A percentile compares a stretch with the other conserved stretches of the same genome.
Conservation (phyloP, 768 basidiomycete species). For the Auricularia cornea region DNA sequence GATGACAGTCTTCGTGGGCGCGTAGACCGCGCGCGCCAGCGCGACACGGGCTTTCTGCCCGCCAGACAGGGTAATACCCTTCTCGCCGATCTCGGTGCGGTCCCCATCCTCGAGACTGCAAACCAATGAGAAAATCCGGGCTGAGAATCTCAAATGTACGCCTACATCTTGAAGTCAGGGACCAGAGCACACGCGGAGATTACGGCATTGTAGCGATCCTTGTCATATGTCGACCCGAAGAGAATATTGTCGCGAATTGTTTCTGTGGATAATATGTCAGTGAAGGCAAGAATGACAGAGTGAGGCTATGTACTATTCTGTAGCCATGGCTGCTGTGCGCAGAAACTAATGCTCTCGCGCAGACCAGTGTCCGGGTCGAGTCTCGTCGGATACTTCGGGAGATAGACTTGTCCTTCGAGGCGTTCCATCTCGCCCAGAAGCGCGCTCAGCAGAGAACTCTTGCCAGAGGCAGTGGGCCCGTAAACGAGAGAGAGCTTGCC, state of each 20-base stretch:
- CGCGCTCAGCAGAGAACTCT: slow-evolving; percentile 26
- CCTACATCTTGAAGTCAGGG: slow-evolving; percentile 59
- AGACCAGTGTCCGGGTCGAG: slow-evolving; percentile 24
- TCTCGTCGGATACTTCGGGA: slow-evolving; percentile 24
- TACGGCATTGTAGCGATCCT: slow-evolving; percentile 55
- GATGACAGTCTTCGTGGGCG: slow-evolving; percentile 41
- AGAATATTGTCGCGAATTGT: slow-evolving; percentile 77
- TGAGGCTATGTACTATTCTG: slow-evolving; percentile 37
- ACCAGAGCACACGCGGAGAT: slow-evolving; percentile 67
- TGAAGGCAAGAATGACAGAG: background rate
- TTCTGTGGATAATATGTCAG: slow-evolving; percentile 72
- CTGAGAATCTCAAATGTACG: slow-evolving; percentile 65
- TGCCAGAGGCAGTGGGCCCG: slow-evolving; percentile 64
- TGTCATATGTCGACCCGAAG: slow-evolving; percentile 47
- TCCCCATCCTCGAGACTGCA: slow-evolving; percentile 28
- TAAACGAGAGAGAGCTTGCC: slow-evolving; percentile 52
- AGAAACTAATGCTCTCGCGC: slow-evolving; percentile 51
- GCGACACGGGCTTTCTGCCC: slow-evolving; percentile 69
- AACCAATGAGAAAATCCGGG: slow-evolving; percentile 35
- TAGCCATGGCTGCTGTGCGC: slow-evolving; percentile 64
- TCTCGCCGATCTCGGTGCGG: slow-evolving; percentile 59
- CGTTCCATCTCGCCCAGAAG: slow-evolving; percentile 20
- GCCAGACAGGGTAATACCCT: slow-evolving; percentile 65
- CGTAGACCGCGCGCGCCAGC: slow-evolving; percentile 74
- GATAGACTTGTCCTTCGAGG: slow-evolving; percentile 15